Evolutionary conservation across 192 early-diverging fungal genomes (phyloP).

Genomic region (Diversispora epigaea): DNA sequence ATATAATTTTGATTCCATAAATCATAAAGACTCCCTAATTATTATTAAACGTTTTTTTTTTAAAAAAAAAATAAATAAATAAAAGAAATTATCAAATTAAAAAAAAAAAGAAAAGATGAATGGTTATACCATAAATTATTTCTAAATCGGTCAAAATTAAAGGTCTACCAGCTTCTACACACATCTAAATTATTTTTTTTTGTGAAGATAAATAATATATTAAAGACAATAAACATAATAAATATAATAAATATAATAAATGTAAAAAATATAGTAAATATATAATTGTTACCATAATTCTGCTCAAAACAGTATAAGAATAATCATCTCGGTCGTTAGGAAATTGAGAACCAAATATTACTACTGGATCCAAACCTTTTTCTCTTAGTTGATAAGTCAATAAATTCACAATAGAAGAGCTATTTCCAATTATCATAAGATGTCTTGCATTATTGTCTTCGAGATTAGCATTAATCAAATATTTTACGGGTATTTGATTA

Average conservation of each 20-base stretch:
- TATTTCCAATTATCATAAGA: constrained; percentile 30
- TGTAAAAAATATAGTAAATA: not conserved
- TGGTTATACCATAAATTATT: constrained; percentile 28
- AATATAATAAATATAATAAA: not conserved
- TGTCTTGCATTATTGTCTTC: constrained; percentile 12
- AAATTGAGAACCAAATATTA: constrained; percentile 1
- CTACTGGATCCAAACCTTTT: constrained; percentile 1
- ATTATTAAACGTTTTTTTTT: too few relatives aligned
- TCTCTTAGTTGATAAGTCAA: not conserved
- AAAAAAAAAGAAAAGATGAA: not conserved
- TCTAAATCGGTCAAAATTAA: constrained; percentile 30
- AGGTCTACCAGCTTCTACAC: constrained; percentile 29
- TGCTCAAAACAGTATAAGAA: constrained; percentile 29
- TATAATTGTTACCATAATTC: constrained; percentile 28
- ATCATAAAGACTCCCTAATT: constrained; percentile 33
- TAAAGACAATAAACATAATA: not conserved
- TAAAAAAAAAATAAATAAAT: too few relatives aligned
- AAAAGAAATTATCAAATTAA: not conserved
- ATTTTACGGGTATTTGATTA: not conserved
- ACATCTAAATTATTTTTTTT: constrained; percentile 10
- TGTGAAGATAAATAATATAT: not conserved
- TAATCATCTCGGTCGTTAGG: constrained; percentile 29
- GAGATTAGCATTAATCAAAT: constrained; percentile 8
- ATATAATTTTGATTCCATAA: constrained; percentile 36
- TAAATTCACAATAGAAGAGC: not conserved